Evolutionary conservation across 1,284 basidiomycete species (phyloP).

Genomic region (Exobasidium rhododendri): DNA sequence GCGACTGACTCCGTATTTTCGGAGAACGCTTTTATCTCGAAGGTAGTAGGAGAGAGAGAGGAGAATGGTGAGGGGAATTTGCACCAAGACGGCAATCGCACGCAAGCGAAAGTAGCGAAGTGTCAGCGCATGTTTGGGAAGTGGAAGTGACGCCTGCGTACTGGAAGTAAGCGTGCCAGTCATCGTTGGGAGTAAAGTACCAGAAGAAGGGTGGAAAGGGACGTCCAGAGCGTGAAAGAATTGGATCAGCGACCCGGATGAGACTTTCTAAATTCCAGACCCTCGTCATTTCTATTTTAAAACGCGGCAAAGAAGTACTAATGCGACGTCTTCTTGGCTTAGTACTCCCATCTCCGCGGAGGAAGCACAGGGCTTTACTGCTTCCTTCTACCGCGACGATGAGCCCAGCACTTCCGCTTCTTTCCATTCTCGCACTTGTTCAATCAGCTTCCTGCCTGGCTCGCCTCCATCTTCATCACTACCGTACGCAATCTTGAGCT

Average conservation of each 20-base stretch:
- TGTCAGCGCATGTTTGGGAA: neutral
- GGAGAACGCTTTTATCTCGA: neutral
- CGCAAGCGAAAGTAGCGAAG: neutral
- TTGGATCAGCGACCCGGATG: too few species aligned
- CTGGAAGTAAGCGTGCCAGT: neutral
- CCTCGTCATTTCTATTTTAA: too few species aligned
- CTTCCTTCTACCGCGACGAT: too few species aligned
- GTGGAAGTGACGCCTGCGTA: neutral
- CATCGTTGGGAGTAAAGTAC: neutral
- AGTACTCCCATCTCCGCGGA: too few species aligned
- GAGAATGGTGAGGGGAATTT: neutral
- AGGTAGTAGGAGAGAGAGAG: neutral
- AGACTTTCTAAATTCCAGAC: too few species aligned
- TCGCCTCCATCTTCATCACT: conserved; percentile 1
- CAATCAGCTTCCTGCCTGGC: neutral
- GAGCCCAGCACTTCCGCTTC: too few species aligned
- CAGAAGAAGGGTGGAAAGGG: neutral
- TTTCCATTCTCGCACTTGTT: neutral
- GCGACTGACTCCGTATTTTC: conserved; percentile 14
- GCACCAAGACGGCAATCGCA: conserved; percentile 3
- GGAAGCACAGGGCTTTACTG: too few species aligned
- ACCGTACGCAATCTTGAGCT: conserved; percentile 1
- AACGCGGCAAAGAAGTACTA: too few species aligned
- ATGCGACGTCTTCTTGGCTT: too few species aligned
- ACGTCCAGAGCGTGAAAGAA: too few species aligned